Evolutionary conservation across 176 grass and related monocot genomes (phyloP), one percentile per base, ranked within the genome.

Genomic region (Paspalum notatum): DNA sequence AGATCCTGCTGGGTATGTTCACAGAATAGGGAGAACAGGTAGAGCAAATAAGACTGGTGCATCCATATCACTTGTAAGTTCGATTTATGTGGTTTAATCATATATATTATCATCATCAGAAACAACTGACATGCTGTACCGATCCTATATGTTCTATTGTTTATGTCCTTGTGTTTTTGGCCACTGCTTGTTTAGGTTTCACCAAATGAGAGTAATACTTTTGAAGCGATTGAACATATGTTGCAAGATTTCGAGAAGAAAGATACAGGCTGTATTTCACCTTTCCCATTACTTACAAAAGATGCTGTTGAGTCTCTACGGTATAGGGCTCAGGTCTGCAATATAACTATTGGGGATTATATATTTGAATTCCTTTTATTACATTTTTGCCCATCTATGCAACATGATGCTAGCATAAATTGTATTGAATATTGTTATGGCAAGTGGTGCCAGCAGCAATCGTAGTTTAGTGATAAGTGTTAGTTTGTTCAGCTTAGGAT

Each of bases 1-100:
- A 67, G 71, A 66, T 71, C 52, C 86, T 81, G 83, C 90, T 89
- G 95, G 95, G 54, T 98, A 95, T 83, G 84, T 98, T 73, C 95
- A 98, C 71, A 89, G 95, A 90, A 65, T 98, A 87, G 95, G 95
- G 17, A 84, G 95, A 56, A 98, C 95, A 61, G 95, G 95, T 55
- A 90, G 95, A 79, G 95, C 86, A 51, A 88, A 91, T 83, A 95
- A 91, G 21, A 89, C 88, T 26, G 95, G 95, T 81, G 82, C 90
- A 73, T 89, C 92, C 62, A 85, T 98, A 75, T 98, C 90, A 0
- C 92, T 98, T 91, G 95, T 98, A 91, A 95, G 92, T 88, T 74
- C 47, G 38, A 50, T 45, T 68, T 84, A 24, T 9, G 44, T 75
- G 18, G 42, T 78, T 85, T 11, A 42, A n/a, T 82, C 12, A 21